Conservation (phyloP, 768 basidiomycete species). For the Mycena galopus region DNA sequence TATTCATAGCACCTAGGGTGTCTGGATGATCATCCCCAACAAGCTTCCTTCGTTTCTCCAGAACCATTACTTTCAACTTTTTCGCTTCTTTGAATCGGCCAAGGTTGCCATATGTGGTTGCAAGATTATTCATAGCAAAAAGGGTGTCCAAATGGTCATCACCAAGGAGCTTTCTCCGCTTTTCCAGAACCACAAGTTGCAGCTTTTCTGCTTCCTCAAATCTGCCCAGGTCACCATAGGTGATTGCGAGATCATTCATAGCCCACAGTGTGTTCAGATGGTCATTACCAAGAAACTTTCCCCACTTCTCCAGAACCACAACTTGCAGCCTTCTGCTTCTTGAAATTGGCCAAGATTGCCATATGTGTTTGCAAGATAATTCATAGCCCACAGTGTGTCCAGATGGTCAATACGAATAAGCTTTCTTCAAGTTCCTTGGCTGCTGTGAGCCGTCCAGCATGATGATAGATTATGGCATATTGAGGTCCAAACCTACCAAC, state of each 20-base stretch:
- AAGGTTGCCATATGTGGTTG: neutral
- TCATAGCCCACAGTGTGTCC: too few relatives aligned
- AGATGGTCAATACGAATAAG: neutral
- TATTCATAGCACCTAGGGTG: too few relatives aligned
- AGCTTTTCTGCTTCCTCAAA: neutral
- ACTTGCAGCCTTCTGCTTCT: neutral
- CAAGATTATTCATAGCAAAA: neutral
- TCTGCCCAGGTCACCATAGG: too few relatives aligned
- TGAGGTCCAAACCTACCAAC: too few relatives aligned
- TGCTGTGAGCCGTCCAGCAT: neutral
- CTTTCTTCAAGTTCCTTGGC: neutral
- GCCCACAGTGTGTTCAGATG: too few relatives aligned
- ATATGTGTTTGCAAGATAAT: too few relatives aligned
- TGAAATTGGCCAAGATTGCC: too few relatives aligned
- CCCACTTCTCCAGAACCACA: neutral
- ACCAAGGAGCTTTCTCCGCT: neutral
- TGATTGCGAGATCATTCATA: too few relatives aligned
- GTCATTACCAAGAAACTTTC: neutral
- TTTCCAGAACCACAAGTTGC: neutral
- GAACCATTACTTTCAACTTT: neutral
- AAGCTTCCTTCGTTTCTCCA: neutral
- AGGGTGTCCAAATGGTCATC: neutral
- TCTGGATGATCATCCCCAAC: too few relatives aligned
- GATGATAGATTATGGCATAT: neutral
- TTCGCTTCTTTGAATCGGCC: neutral